Evolutionary conservation across 495 filamentous ascomycete species (phyloP).

Genomic region (Aspergillus sclerotiicarbonarius): DNA sequence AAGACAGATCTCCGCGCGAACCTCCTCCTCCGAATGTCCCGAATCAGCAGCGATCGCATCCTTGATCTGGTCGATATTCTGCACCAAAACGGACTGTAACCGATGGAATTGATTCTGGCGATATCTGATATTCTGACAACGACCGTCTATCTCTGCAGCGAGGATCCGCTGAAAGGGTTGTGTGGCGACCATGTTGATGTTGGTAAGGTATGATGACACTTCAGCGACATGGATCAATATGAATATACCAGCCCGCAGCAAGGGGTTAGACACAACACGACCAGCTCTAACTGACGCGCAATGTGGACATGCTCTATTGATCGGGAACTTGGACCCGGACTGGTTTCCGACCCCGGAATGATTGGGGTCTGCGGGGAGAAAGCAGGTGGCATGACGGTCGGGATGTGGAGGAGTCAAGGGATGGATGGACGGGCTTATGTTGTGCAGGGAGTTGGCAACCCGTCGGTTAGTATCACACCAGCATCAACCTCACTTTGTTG

Average conservation of each 20-base stretch:
- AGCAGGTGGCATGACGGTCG: slow-evolving; percentile 10
- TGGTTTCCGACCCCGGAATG: not conserved
- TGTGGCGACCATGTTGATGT: slow-evolving; percentile 23
- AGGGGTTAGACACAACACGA: not conserved
- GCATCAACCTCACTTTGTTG: not conserved
- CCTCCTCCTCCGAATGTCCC: slow-evolving; percentile 34
- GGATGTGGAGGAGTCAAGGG: slow-evolving; percentile 29
- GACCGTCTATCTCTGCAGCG: slow-evolving; percentile 46
- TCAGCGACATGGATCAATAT: not conserved
- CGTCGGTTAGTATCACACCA: not conserved
- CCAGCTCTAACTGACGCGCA: not conserved
- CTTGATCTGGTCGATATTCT: slow-evolving; percentile 31
- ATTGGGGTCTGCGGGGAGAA: not conserved
- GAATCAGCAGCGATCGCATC: slow-evolving; percentile 42
- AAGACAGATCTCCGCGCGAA: slow-evolving; percentile 40
- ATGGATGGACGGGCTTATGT: slow-evolving; percentile 3
- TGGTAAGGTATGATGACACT: not conserved
- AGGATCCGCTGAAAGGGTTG: slow-evolving; percentile 34
- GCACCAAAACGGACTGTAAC: slow-evolving; percentile 35
- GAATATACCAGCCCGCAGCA: not conserved
- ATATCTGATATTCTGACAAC: slow-evolving; percentile 44
- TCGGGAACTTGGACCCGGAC: not conserved
- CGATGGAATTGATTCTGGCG: slow-evolving; percentile 46
- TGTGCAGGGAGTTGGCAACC: not conserved
- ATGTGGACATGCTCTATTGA: not conserved